Percentiles rank a stretch among this genome's conserved stretches.
Conservation (phyloP, 78 protist species). For the Monosiga brevicollis region DNA sequence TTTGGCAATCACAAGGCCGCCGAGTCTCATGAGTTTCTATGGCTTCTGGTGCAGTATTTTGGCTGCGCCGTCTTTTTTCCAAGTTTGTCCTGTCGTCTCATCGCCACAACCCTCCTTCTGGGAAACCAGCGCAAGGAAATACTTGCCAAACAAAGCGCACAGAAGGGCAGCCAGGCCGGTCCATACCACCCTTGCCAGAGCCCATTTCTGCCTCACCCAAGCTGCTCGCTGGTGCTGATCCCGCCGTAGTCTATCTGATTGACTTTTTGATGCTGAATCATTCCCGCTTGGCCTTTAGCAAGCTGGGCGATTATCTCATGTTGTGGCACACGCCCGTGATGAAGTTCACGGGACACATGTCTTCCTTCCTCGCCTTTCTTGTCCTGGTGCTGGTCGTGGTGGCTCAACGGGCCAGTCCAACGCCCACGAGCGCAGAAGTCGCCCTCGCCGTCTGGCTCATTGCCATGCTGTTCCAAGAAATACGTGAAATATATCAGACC, state of each 20-base stretch:
- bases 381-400: not conserved
- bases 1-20: not conserved
- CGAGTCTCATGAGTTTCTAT: not conserved
- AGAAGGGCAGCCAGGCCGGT: too few species aligned
- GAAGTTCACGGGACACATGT: not conserved
- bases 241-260: too few species aligned
- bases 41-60: not conserved
- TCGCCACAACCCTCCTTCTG: too few species aligned
- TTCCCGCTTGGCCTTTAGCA: not conserved
- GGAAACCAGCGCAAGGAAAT: too few species aligned
- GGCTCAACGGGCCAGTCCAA: not conserved
- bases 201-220: too few species aligned
- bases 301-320: not conserved
- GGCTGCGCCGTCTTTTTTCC: not conserved
- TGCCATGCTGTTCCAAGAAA: not conserved
- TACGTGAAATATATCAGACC: not conserved
- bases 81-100: too few species aligned
- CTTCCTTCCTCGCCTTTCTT: not conserved
- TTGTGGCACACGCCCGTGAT: not conserved
- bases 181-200: too few species aligned
- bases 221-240: too few species aligned
- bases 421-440: not conserved
- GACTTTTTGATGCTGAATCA: not conserved
- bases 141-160: too few species aligned
- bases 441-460: not conserved